Evolutionary conservation across 2,329 filamentous ascomycete genomes (phyloP), one percentile per base, ranked within the genome.

Genomic region (Lojkania enalia): DNA sequence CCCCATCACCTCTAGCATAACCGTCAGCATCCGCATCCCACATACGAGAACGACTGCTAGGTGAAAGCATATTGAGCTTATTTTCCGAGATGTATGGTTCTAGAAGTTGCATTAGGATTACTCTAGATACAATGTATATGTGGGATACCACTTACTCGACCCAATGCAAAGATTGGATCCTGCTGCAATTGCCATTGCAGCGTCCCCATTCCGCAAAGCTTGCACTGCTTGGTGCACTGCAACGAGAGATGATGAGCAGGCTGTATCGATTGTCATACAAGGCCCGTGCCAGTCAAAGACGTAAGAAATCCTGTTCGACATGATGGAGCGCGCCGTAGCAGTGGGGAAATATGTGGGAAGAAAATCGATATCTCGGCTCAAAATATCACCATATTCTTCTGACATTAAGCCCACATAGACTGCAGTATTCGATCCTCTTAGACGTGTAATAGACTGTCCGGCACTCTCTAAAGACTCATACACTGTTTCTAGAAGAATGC

Each of bases 1-100:
- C 62, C 0, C 78, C 78, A 43, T 82, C 42, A 79, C 74, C 76
- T 2, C 77, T 70, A 27, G 66, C 74, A 58, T 67, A 77, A 15
- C 76, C 77, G 48, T 78, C 63, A 0, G 74, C 78, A 11, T 57
- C 29, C 12, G 59, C 62, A 4, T 52, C 49, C 50, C 54, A 67
- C 45, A 59, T 63, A 4, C 18, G 20, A 21, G 27, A 50, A 13
- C 39, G 43, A 3, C 63, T 58, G 19, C 52, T 48, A n/a, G 58
- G 55, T 16, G 49, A 48, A n/a, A 40, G 37, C 37, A 39, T 39
- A n/a, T 39, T 30, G 2, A 39, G 14, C 23, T 39, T 39, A 20
- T 20, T 38, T 15, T 12, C 15, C 6, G 30, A 9, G 15, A 33
- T 16, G 15, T 33, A 33, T 7, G 15, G 30, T 11, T 33, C 30